Evolutionary conservation across 257 asterid species (phyloP).

Genomic region (Ajuga chamaepitys): DNA sequence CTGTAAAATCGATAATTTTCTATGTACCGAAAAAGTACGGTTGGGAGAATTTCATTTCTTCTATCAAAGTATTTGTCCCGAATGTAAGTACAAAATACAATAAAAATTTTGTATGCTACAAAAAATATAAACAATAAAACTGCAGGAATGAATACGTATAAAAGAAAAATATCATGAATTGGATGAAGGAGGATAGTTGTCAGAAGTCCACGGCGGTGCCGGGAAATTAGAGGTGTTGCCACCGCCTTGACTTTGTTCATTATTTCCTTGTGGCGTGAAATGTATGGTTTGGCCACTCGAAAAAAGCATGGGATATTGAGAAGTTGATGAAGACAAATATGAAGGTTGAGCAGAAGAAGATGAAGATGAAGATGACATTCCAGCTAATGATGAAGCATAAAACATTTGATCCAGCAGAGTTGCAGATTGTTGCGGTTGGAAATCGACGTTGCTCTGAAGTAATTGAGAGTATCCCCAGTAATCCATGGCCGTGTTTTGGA

Average conservation of each 20-base stretch:
- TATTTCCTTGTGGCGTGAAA: constrained; percentile 32
- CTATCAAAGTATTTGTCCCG: constrained; percentile 5
- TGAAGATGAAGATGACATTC: constrained; percentile 24
- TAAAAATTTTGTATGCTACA: not conserved
- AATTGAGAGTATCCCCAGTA: constrained; percentile 67
- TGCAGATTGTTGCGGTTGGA: constrained; percentile 28
- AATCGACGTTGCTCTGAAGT: constrained; percentile 37
- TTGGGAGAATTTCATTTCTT: too few relatives aligned
- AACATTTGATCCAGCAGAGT: constrained; percentile 44
- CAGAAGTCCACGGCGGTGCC: constrained; percentile 50
- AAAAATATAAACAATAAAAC: not conserved
- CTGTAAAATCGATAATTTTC: too few relatives aligned
- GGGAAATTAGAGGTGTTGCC: constrained; percentile 17
- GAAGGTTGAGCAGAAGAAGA: constrained; percentile 5
- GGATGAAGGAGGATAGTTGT: constrained; percentile 51
- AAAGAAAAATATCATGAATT: constrained; percentile 30
- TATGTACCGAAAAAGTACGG: too few relatives aligned
- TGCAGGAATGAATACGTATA: not conserved
- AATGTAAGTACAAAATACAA: constrained; percentile 11
- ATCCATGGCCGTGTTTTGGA: constrained; percentile 39
- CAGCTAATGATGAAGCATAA: constrained; percentile 38
- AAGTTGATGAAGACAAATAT: constrained; percentile 17
- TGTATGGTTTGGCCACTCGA: constrained; percentile 39
- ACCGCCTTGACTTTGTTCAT: constrained; percentile 27
- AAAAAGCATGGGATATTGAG: constrained; percentile 41